Evolutionary conservation across 805 yeast genomes (phyloP).

Genomic region (Teunomyces aglyptinius): DNA sequence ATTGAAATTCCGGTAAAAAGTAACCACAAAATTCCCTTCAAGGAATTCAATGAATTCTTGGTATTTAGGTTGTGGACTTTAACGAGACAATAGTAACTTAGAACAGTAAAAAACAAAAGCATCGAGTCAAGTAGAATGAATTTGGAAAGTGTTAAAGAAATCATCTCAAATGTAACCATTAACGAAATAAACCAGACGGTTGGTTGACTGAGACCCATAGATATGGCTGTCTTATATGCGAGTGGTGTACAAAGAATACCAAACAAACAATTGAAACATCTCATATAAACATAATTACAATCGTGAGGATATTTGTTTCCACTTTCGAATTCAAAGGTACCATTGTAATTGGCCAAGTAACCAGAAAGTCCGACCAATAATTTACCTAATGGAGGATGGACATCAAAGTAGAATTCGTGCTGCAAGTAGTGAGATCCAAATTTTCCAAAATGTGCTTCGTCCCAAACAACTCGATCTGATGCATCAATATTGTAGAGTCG

Average conservation of each 20-base stretch:
- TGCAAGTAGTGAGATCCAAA: conserved; percentile 78
- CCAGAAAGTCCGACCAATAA: conserved; percentile 79
- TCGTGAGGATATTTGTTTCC: conserved; percentile 64
- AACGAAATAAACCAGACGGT: conserved; percentile 61
- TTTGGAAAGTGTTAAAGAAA: conserved; percentile 68
- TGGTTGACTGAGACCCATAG: conserved; percentile 20
- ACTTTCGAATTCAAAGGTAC: conserved; percentile 69
- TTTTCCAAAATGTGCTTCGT: conserved; percentile 87
- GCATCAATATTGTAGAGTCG: conserved; percentile 60
- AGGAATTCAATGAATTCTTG: conserved; percentile 34
- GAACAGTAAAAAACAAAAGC: conserved; percentile 69
- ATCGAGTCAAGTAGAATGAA: conserved; percentile 76
- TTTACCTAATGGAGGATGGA: conserved; percentile 85
- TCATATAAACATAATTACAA: conserved; percentile 61
- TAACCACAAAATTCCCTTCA: conserved; percentile 54
- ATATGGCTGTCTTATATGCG: conserved; percentile 51
- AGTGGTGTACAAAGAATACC: conserved; percentile 66
- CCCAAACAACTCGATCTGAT: conserved; percentile 73
- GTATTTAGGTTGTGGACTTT: conserved; percentile 50
- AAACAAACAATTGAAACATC: conserved; percentile 68
- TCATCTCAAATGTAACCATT: conserved; percentile 64
- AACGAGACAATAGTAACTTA: conserved; percentile 33
- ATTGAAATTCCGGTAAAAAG: conserved; percentile 61
- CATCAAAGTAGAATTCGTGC: conserved; percentile 82
- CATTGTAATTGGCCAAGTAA: conserved; percentile 77